Evolutionary conservation across 148 eudicot species (phyloP), one percentile per base, ranked within the genome.

Genomic region (Rhododendron mucronatum): DNA sequence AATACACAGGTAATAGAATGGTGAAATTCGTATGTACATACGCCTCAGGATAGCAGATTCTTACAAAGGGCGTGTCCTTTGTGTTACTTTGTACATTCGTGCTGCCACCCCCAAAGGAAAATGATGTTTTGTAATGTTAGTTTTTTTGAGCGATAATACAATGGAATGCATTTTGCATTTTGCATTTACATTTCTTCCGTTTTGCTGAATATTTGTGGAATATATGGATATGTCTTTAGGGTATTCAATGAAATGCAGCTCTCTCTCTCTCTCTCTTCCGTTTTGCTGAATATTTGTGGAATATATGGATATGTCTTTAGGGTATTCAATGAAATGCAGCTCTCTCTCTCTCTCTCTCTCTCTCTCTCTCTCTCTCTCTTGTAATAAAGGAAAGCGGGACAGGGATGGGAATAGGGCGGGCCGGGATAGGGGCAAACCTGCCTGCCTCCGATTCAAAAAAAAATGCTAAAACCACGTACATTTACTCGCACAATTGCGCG

Each of bases 1-100:
- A 63, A 45, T 44, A 45, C 26, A 63, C 50, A 61, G 84, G 53
- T 82, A 21, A 82, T 41, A 82, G 53, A 82, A n/a, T 83, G 41
- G n/a, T 83, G 39, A 41, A 65, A 80, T 44, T 65, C 0, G 6
- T 11, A 11, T 83, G 77, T 83, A 44, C 44, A 65, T 83, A 83
- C 28, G 85, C 33, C 67, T 23, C 26, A 44, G 75, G 76, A 82
- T 83, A 53, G n/a, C 53, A 45, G 28, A 65, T 45, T 44, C 85
- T 44, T 26, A 16, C 75, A 33, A 65, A 63, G 55, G 30, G 57
- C 85, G n/a, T 63, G 55, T 12, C 51, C 35, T 39, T 41, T 59
- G 4, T 37, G 41, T n/a, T 80, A 5, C 50, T n/a, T n/a, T 10
- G 83, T 80, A 33, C 65, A 51, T 30, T 39, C 65, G 9, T 16